These are phyloP conservation scores for Cephaloascus fragrans DNA, from an alignment of 805 yeast species.

Conservation along the genomic window DNA sequence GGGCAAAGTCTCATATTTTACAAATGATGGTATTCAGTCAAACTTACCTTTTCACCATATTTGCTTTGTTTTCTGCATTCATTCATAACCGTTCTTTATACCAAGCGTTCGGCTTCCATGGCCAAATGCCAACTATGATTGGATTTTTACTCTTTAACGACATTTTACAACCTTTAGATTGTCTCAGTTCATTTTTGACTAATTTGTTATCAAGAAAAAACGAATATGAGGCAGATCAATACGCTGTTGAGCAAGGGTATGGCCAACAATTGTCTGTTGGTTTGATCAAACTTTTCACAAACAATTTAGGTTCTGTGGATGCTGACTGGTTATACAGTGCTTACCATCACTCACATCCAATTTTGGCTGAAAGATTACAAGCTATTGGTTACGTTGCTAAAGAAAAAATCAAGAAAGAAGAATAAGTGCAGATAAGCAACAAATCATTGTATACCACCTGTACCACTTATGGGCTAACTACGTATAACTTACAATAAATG, in stretches of 20 bases:
- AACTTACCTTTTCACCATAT: conserved; percentile 51
- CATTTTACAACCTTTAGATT: conserved; percentile 68
- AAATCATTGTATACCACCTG: no score
- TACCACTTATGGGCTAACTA: no score
- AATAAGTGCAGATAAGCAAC: no score
- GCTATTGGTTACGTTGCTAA: conserved; percentile 51
- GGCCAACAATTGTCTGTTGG: conserved; percentile 59
- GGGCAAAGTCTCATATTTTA: conserved; percentile 88
- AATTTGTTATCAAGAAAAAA: conserved; percentile 72
- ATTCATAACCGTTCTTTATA: conserved; percentile 72
- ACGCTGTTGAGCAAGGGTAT: conserved; percentile 69
- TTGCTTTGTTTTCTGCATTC: conserved; percentile 71
- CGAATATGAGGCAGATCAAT: conserved; percentile 91
- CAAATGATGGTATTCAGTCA: conserved; percentile 61
- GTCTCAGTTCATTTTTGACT: conserved; percentile 53
- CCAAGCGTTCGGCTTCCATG: conserved; percentile 64
- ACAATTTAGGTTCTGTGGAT: conserved; percentile 77
- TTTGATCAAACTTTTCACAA: conserved; percentile 64
- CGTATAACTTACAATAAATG: no score
- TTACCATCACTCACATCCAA: conserved; percentile 88
- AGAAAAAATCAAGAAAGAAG: conserved; percentile 20
- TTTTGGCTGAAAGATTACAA: conserved; percentile 75
- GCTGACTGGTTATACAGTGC: conserved; percentile 87
- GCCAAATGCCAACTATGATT: conserved; percentile 60
- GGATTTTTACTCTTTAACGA: conserved; percentile 79